Evolutionary conservation across 257 asterid species (phyloP).

Genomic region (Nyctanthes arbortristis): DNA sequence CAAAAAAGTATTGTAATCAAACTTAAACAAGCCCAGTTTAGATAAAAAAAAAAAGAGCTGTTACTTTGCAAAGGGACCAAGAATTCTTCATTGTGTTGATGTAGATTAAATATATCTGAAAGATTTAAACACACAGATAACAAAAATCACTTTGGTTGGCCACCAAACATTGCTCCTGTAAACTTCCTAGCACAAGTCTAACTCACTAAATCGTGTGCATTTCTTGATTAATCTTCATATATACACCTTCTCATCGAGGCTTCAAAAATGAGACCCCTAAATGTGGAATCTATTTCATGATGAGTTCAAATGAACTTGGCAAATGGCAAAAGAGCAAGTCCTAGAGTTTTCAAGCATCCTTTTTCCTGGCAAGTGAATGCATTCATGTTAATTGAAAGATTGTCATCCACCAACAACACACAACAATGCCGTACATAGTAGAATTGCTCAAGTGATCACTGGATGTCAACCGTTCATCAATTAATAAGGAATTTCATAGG

Average conservation of each 20-base stretch:
- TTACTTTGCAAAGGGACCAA: neutral
- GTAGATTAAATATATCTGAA: constrained; percentile 8
- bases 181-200: constrained; percentile 93
- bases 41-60: neutral
- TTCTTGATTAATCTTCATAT: constrained; percentile 72
- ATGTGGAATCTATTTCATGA: neutral
- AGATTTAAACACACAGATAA: constrained; percentile 18
- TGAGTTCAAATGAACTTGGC: constrained; percentile 37
- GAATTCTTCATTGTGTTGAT: no score
- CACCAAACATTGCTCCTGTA: constrained; percentile 98
- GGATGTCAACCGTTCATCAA: no score
- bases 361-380: neutral
- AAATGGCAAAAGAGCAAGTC: constrained; percentile 28
- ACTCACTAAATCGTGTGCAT: no score
- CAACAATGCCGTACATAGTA: no score
- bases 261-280: constrained; percentile 41
- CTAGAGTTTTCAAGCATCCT: neutral
- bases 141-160: constrained; percentile 80
- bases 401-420: constrained; percentile 11
- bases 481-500: no score
- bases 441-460: no score
- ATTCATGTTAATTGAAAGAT: neutral
- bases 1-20: no score
- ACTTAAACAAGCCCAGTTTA: no score
- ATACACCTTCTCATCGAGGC: constrained; percentile 85